Conservation (phyloP, 140 eudicot genomes). For the Senecio squalidus region DNA sequence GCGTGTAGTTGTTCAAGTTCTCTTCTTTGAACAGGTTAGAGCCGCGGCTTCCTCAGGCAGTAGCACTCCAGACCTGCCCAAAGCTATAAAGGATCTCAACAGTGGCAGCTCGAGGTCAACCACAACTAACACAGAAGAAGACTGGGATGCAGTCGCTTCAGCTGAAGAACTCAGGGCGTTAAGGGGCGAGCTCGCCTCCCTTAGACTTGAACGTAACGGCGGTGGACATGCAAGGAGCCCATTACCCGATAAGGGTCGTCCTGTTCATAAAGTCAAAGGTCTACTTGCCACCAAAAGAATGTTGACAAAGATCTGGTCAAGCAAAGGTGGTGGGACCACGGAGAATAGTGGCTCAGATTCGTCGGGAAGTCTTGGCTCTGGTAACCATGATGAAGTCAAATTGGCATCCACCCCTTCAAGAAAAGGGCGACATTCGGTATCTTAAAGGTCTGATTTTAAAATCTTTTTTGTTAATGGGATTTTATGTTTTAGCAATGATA, state of each 20-base stretch:
- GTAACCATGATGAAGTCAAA: conserved; percentile 59
- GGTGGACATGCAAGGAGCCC: conserved; percentile 27
- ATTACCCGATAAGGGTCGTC: conserved; percentile 47
- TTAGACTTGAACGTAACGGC: conserved; percentile 47
- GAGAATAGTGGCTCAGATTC: conserved; percentile 97
- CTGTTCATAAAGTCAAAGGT: conserved; percentile 59
- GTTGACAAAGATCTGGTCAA: conserved; percentile 70
- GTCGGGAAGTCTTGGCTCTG: conserved; percentile 72
- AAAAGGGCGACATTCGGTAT: conserved; percentile 70
- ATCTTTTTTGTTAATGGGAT: conserved; percentile 25
- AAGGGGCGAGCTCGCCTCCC: conserved; percentile 73
- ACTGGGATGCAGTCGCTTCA: conserved; percentile 88
- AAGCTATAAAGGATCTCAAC: conserved; percentile 70
- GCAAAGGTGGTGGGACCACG: conserved; percentile 43
- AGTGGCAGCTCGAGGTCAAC: conserved; percentile 54
- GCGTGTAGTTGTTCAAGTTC: conserved; percentile 88
- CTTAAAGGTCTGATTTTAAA: conserved; percentile 32
- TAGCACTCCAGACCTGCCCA: conserved; percentile 95
- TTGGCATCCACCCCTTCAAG: conserved; percentile 51
- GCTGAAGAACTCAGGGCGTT: conserved; percentile 78
- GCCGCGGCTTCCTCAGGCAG: conserved; percentile 89
- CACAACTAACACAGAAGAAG: conserved; percentile 82
- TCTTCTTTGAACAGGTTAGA: conserved; percentile 91
- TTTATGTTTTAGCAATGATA: conserved; percentile 3
- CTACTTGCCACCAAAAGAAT: conserved; percentile 58